Base-by-base conservation (phyloP, 257 asterid species). In the Solanum habrochaites region DNA sequence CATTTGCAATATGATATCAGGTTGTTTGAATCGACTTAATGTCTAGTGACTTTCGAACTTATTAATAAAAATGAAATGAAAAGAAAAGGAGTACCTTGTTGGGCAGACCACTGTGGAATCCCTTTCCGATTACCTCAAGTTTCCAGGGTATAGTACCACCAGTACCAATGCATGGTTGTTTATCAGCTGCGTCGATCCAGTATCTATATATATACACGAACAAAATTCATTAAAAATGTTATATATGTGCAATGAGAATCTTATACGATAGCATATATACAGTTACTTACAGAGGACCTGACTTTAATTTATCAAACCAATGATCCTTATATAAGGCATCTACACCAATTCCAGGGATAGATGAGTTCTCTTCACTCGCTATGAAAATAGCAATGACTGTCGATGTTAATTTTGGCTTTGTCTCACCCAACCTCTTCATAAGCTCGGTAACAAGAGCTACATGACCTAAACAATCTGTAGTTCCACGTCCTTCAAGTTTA, bases 101-200 rank as follows among this genome's bases (percentile, higher is more conserved):
- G 88, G 96, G 87, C 12, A 96, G 94, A 90, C 99, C 99, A 89
- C 99, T 96, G 90, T 95, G 99, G 83, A 95, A 96, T 92, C 95
- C 98, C 93, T 96, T 96, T 82, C 99, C 99, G 6, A 91, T 75
- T 74, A 93, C 93, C 86, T 91, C 92, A 86, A 97, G 95, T 89
- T 93, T 93, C 98, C 99, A 97, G 11, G 98, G 98, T 88, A 97
- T 94, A 97, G 90, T 91, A 71, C 99, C 99, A 87, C 99, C 98
- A 29, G 99, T 97, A 86, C 99, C 99, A 89, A 97, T 93, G 92
- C 99, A 97, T 80, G 99, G 99, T 87, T 97, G 99, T 89, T 95
- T 95, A 91, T 97, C 99, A 13, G 99, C 98, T 71, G 99, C 94
- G 84, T 97, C 99, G 83, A 97, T 95, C 99, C 99, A 97, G 91